Conservation (phyloP, 2,329 filamentous ascomycete species). For the Penicillium corylophilum region DNA sequence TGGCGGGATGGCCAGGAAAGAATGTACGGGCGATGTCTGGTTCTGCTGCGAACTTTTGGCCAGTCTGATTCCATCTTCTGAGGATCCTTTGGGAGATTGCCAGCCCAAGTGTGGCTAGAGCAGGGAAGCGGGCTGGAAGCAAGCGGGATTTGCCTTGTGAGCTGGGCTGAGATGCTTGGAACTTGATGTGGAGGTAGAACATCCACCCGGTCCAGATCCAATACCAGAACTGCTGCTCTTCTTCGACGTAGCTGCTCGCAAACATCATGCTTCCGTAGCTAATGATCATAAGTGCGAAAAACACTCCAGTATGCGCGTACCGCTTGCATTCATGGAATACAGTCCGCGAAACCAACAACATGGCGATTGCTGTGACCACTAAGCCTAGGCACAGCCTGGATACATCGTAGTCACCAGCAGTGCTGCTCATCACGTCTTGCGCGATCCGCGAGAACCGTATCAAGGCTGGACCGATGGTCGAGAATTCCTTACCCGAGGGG, state of each 20-base stretch:
- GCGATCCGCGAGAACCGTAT: constrained; percentile 66
- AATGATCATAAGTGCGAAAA: constrained; percentile 54
- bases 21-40: constrained; percentile 78
- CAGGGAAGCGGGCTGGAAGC: constrained; percentile 8
- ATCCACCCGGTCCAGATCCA: constrained; percentile 64
- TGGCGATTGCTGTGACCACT: constrained; percentile 42
- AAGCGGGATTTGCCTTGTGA: not conserved
- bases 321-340: constrained; percentile 30
- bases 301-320: constrained; percentile 29
- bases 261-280: constrained; percentile 90
- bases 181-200: constrained; percentile 48
- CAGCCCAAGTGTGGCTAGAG: constrained; percentile 45
- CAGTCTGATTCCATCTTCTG: constrained; percentile 91
- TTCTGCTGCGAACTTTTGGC: constrained; percentile 91
- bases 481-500: constrained; percentile 12
- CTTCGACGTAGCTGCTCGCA: constrained; percentile 94
- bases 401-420: constrained; percentile 90
- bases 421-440: constrained; percentile 78
- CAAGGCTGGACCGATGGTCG: constrained; percentile 24
- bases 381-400: constrained; percentile 42
- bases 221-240: constrained; percentile 99
- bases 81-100: constrained; percentile 65
- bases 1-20: constrained; percentile 60
- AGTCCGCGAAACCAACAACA: constrained; percentile 37
- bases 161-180: constrained; percentile 5